Base-by-base conservation (phyloP, 1,284 basidiomycete species). In the Sutorius eximius region DNA sequence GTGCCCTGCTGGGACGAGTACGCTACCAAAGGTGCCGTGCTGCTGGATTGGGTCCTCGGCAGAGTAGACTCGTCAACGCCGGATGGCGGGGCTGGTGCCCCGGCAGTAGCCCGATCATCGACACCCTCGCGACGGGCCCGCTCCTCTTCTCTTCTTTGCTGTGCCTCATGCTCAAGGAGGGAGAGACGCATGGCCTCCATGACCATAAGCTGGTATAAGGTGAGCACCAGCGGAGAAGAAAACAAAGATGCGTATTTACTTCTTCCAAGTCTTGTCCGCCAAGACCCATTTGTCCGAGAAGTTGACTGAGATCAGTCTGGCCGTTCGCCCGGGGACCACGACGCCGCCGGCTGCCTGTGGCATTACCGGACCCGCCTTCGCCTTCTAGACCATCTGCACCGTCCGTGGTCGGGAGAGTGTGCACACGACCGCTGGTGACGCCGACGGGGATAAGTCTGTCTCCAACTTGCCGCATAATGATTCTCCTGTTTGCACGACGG, bases 131-230 rank as follows among this genome's bases (percentile, higher is more conserved):
- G 75, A 66, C 75, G 77, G 51, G 71, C 71, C 63, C 78, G 79
- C 59, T 86, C 82, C 61, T 83, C 85, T 53, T 88, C 82, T 62
- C 82, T 84, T 61, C 81, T 77, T 63, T 90, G 87, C 51, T 89
- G 87, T 60, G 87, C 87, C 71, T 91, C 89, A 60, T 98, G 94
- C 62, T 99, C 96, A 51, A 97, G 71, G 60, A 98, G 77, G 43
- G 94, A 97, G 54, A 98, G 77, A 41, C 96, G 86, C 95, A 99
- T 98, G 1, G 96, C 97, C 75, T 99, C 96, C 92, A 96, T 95
- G 51, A 99, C 80, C 95, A 99, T 98, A 45, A 98, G 76, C 91
- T 98, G 64, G 61, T 63, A 30, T 15, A 18, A 50, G 45, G 55
- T 65, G 55, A 69, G 55, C 13, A 53, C 47, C 27, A 18, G 41